A percentile compares a stretch with the other conserved stretches of the same genome.
Conservation (phyloP, 78 protist species). For the Speleostelium caveatum region DNA sequence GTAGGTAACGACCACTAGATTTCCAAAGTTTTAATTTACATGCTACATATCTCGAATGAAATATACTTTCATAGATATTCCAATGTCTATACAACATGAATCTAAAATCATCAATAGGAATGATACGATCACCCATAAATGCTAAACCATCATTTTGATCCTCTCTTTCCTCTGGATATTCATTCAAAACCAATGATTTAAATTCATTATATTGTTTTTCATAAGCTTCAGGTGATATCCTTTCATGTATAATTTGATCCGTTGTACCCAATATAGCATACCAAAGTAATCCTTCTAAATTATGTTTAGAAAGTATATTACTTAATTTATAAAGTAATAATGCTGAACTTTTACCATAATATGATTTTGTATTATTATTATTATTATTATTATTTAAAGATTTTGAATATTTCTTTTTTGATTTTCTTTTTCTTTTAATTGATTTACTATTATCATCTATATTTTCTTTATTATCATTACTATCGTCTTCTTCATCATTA, state of each 20-base stretch:
- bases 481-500: not conserved
- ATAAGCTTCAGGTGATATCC: conserved; percentile 27
- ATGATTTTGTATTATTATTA: conserved; percentile 22
- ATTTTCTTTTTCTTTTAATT: conserved; percentile 20
- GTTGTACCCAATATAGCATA: conserved; percentile 80
- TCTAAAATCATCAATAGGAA: conserved; percentile 61
- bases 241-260: conserved; percentile 81
- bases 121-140: not conserved
- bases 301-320: conserved; percentile 22
- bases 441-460: not conserved
- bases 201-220: conserved; percentile 14
- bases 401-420: no score
- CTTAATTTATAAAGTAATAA: conserved; percentile 48
- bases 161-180: not conserved
- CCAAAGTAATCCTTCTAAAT: conserved; percentile 69
- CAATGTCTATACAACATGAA: conserved; percentile 84
- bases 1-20: conserved; percentile 36
- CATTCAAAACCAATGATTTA: conserved; percentile 21
- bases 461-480: conserved; percentile 14
- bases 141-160: not conserved
- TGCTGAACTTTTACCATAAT: conserved; percentile 73
- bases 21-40: conserved; percentile 66
- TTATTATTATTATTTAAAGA: not conserved
- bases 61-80: conserved; percentile 77
- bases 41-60: conserved; percentile 53